Percentiles rank a stretch among this genome's conserved stretches.
These are phyloP conservation scores for Kregervanrija fluxuum DNA, from an alignment of 805 yeast genomes.

Conservation along the genomic window DNA sequence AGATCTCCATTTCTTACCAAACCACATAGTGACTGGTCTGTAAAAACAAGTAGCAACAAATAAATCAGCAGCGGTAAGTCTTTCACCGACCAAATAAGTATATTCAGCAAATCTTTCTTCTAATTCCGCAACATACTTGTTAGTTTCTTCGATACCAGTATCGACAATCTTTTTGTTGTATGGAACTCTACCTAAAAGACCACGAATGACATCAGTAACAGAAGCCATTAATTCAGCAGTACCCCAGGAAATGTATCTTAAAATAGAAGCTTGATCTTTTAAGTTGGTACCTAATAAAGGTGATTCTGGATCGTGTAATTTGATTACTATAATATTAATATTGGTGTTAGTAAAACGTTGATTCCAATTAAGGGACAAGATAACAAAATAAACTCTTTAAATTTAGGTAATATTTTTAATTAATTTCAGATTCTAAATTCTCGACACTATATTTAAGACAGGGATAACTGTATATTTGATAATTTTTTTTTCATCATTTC, in stretches of 20 bases:
- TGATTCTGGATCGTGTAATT: conserved; percentile 36
- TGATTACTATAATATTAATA: conserved; percentile 31
- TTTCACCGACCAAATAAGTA: conserved; percentile 43
- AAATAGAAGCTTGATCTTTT: conserved; percentile 55
- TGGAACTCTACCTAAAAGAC: conserved; percentile 58
- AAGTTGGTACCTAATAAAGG: conserved; percentile 53
- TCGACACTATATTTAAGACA: conserved; percentile 79
- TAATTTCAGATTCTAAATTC: conserved; percentile 45
- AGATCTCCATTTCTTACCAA: conserved; percentile 46
- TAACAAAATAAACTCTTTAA: not conserved
- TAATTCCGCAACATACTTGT: conserved; percentile 33
- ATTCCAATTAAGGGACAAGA: not conserved
- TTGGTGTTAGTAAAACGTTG: conserved; percentile 13
- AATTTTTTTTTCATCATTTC: conserved; percentile 49
- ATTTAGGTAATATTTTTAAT: not conserved
- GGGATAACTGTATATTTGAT: conserved; percentile 68
- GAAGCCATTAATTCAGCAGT: conserved; percentile 56
- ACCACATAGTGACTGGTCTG: conserved; percentile 41
- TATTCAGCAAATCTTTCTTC: conserved; percentile 47
- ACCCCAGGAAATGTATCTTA: conserved; percentile 73
- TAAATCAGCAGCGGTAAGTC: conserved; percentile 38
- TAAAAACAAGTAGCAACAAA: conserved; percentile 34
- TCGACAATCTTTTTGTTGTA: conserved; percentile 63
- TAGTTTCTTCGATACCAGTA: conserved; percentile 28
- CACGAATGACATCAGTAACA: conserved; percentile 45